Evolutionary conservation across 305 asterid genomes (phyloP).

Genomic region (Solanum hybrid): DNA sequence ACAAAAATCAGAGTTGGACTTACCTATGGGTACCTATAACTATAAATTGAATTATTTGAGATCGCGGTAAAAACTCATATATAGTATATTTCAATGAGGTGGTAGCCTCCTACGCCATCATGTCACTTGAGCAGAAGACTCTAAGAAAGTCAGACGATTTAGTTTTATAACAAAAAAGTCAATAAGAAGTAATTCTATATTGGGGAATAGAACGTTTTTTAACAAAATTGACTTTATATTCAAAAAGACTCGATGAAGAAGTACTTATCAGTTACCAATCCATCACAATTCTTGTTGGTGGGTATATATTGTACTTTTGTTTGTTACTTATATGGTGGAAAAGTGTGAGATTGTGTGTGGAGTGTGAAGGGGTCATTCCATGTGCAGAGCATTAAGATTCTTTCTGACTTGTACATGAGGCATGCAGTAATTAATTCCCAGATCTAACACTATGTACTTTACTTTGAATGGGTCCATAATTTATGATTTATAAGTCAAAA

Average conservation of each 20-base stretch:
- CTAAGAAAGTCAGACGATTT: too few relatives aligned
- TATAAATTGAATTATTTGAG: too few relatives aligned
- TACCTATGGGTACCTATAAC: background rate
- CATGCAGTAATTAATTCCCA: background rate
- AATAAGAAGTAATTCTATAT: too few relatives aligned
- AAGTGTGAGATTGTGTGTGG: background rate
- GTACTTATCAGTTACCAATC: too few relatives aligned
- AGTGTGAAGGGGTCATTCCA: background rate
- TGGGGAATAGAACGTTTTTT: accelerated
- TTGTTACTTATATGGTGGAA: background rate
- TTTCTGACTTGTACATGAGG: background rate
- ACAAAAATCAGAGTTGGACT: background rate
- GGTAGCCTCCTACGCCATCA: background rate
- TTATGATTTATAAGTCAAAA: too few relatives aligned
- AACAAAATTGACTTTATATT: too few relatives aligned
- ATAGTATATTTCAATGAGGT: too few relatives aligned
- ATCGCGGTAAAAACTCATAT: background rate
- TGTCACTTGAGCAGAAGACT: background rate
- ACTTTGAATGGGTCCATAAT: background rate
- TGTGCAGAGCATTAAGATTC: background rate
- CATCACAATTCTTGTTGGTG: too few relatives aligned
- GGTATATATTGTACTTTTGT: background rate
- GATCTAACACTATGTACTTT: background rate
- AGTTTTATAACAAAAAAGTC: too few relatives aligned
- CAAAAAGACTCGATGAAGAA: too few relatives aligned